Percentiles rank a stretch among this genome's conserved stretches.
These are phyloP conservation scores for Trichoderma sp. DNA, from an alignment of 2,329 filamentous ascomycete species.

Conservation along the genomic window DNA sequence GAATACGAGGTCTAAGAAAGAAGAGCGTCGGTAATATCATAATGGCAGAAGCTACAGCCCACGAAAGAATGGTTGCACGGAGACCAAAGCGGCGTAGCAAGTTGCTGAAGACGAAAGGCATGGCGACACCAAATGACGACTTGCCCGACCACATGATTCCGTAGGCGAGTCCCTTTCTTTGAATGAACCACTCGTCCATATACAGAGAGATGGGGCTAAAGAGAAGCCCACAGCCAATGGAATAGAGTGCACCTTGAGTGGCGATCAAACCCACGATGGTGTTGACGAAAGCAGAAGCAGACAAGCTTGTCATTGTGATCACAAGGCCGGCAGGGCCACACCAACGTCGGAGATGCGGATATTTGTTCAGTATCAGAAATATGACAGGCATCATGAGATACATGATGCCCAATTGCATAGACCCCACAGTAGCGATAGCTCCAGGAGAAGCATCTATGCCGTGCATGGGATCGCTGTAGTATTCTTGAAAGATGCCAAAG, in stretches of 20 bases:
- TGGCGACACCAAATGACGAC: conserved; percentile 47
- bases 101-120: conserved; percentile 49
- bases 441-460: conserved; percentile 55
- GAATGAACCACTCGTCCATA: conserved; percentile 61
- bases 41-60: conserved; percentile 48
- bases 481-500: conserved; percentile 69
- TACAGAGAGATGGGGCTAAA: conserved; percentile 57
- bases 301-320: conserved; percentile 50
- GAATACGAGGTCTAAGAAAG: conserved; percentile 55
- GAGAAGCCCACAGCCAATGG: conserved; percentile 52
- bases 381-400: conserved; percentile 52
- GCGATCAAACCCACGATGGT: conserved; percentile 53
- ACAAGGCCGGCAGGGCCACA: conserved; percentile 45
- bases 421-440: conserved; percentile 41
- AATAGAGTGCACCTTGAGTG: conserved; percentile 61
- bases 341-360: conserved; percentile 41
- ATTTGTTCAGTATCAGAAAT: conserved; percentile 45
- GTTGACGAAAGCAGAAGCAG: conserved; percentile 50
- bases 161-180: conserved; percentile 56
- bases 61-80: conserved; percentile 51
- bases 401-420: conserved; percentile 45
- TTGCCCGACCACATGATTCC: conserved; percentile 61
- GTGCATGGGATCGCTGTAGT: conserved; percentile 59
- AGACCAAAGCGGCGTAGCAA: conserved; percentile 51
- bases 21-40: conserved; percentile 54